Base-by-base conservation (phyloP, 192 early-diverging fungal species). In the Pilaira anomala region DNA sequence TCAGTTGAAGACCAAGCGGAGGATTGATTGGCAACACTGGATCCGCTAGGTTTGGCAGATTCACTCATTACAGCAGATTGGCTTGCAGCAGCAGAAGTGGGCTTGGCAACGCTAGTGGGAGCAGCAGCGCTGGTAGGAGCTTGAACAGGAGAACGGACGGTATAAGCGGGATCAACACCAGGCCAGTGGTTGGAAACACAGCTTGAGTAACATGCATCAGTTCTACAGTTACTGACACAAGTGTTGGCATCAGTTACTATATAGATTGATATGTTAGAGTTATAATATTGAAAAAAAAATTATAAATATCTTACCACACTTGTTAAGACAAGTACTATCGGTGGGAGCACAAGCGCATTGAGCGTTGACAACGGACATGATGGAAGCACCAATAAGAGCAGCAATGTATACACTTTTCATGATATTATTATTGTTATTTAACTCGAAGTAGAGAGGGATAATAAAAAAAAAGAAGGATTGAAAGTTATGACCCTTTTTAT, bases 171-270 rank as follows among this genome's bases (percentile, higher is more conserved):
- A 36, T 36, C 33, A 36, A 25, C 50, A 26, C 48, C 48, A 21
- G 62, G 62, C 62, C 62, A 63, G n/a, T 63, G 49, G 25, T 63
- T 51, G 9, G 49, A 30, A 3, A 63, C 36, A 51, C 62, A 63
- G 19, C 36, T 52, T 16, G 49, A 51, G 24, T 52, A 63, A 19
- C 62, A 63, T n/a, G 14, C 22, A 21, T 50, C 33, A 1, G 50
- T 30, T 52, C 33, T 6, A 39, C 62, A 63, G 0, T 22, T 12
- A 39, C 25, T 36, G 13, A 63, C 39, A 49, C 62, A 63, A 11
- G 14, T 6, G 36, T 63, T 63, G 14, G 48, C 62, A 39, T 40
- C 12, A 41, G 21, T 30, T 3, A 60, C 41, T 60, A 60, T 55
- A 36, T 36, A 16, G n/a, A n/a, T n/a, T n/a, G n/a, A n/a, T n/a